These are phyloP conservation scores for Hemileccinum impolitum DNA, from an alignment of 768 basidiomycete genomes.

Conservation along the genomic window DNA sequence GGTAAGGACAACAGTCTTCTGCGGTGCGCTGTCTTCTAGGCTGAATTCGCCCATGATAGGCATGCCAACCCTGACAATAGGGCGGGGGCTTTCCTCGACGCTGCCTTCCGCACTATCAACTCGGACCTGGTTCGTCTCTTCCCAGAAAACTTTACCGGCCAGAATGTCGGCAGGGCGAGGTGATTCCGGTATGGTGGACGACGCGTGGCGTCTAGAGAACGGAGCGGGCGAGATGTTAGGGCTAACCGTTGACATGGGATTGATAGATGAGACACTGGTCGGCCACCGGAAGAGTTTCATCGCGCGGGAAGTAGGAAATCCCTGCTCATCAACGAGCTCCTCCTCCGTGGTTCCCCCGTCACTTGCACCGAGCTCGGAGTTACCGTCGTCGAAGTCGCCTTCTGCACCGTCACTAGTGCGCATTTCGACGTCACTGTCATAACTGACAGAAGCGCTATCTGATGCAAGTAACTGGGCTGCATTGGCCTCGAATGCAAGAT, in stretches of 20 bases:
- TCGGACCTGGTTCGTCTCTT: slow-evolving; percentile 39
- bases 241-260: slow-evolving; percentile 74
- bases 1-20: slow-evolving; percentile 26
- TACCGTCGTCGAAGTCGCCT: slow-evolving; percentile 39
- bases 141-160: slow-evolving; percentile 57
- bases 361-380: slow-evolving; percentile 48
- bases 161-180: slow-evolving; percentile 70
- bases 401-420: slow-evolving; percentile 34
- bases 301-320: slow-evolving; percentile 71
- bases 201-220: slow-evolving; percentile 31
- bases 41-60: slow-evolving; percentile 42
- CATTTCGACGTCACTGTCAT: slow-evolving; percentile 52
- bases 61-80: slow-evolving; percentile 13
- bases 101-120: slow-evolving; percentile 35
- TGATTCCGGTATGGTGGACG: slow-evolving; percentile 32
- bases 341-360: slow-evolving; percentile 82
- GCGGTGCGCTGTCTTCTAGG: slow-evolving; percentile 11
- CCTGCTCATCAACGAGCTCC: slow-evolving; percentile 74
- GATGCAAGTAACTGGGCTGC: slow-evolving; percentile 50
- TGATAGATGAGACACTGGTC: slow-evolving; percentile 56
- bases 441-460: slow-evolving; percentile 45
- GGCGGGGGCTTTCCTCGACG: slow-evolving; percentile 24
- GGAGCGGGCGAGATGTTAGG: slow-evolving; percentile 47
- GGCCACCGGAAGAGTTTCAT: slow-evolving; percentile 72
- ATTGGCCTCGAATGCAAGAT: slow-evolving; percentile 68